Evolutionary conservation across 441 rosid species (phyloP).

Genomic region (Hura crepitans): DNA sequence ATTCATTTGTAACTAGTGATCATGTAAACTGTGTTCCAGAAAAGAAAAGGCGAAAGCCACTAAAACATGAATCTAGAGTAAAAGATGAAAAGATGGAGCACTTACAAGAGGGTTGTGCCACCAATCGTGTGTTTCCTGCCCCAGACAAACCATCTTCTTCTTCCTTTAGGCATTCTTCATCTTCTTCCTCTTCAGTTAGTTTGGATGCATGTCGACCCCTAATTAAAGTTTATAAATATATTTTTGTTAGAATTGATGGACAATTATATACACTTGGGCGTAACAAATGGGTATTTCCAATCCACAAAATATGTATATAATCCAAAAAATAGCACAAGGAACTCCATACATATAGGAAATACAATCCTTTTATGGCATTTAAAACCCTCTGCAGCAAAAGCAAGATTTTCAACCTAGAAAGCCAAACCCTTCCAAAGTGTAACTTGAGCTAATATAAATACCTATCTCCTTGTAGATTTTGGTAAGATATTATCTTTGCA

Average conservation of each 20-base stretch:
- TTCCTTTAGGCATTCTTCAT: constrained; percentile 91
- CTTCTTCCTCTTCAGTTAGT: constrained; percentile 94
- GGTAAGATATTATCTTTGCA: neutral
- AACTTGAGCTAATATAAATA: constrained; percentile 4
- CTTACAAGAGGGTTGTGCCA: constrained; percentile 95
- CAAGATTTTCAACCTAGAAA: neutral
- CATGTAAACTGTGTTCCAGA: too few species aligned
- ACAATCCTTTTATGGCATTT: neutral
- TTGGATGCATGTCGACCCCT: constrained; percentile 98
- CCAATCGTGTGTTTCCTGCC: constrained; percentile 77
- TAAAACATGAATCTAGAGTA: neutral
- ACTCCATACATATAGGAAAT: neutral
- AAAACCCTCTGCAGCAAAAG: neutral
- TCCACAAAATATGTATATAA: neutral
- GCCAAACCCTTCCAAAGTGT: neutral
- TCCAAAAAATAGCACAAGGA: neutral
- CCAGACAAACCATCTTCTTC: constrained; percentile 81
- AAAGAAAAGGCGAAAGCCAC: neutral
- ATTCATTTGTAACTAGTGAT: neutral
- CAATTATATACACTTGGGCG: constrained; percentile 7
- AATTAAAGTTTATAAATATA: constrained; percentile 4
- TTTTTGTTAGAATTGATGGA: neutral
- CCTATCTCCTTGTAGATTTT: neutral
- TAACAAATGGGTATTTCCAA: neutral
- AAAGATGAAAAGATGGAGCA: constrained; percentile 15